phyloP scores from a whole-genome alignment of 2,329 filamentous ascomycete genomes.

The Sporothrix inflata region DNA sequence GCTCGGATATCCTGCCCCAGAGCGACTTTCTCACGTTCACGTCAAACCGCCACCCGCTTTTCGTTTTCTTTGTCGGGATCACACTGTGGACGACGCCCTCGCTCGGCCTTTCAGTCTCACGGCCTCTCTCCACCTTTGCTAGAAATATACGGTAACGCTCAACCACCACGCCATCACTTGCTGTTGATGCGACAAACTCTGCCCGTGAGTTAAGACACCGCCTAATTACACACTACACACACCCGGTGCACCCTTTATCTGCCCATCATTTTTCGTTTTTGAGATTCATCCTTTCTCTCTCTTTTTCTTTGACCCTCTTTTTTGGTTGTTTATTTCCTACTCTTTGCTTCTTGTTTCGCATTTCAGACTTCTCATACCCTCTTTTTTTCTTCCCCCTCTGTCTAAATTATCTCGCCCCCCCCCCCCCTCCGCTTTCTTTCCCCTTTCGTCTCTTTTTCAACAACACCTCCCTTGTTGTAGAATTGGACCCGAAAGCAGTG shows the following conservation, averaged over 20 bases:
- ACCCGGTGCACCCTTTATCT: constrained; percentile 12
- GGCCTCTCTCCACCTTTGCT: constrained; percentile 16
- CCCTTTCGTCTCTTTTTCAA: not conserved
- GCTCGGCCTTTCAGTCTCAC: constrained; percentile 13
- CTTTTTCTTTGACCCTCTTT: not conserved
- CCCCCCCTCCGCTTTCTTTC: not conserved
- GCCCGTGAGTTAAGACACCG: constrained; percentile 19
- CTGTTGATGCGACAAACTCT: constrained; percentile 20
- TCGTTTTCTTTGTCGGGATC: constrained; percentile 6
- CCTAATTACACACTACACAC: constrained; percentile 13
- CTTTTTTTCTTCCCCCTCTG: not conserved
- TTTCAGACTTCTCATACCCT: not conserved
- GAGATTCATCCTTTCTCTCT: not conserved
- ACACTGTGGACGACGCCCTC: not conserved
- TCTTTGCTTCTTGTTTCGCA: not conserved
- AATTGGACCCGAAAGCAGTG: not conserved
- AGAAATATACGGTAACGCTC: constrained; percentile 11
- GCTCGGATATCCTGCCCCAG: constrained; percentile 22
- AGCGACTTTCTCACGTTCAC: not conserved
- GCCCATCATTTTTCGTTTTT: constrained; percentile 4
- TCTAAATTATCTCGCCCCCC: not conserved
- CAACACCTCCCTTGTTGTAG: not conserved
- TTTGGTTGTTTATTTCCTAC: not conserved
- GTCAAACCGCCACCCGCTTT: constrained; percentile 18
- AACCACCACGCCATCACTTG: constrained; percentile 18